Evolutionary conservation across 1,284 basidiomycete genomes (phyloP).

Genomic region (Moesziomyces sp.): DNA sequence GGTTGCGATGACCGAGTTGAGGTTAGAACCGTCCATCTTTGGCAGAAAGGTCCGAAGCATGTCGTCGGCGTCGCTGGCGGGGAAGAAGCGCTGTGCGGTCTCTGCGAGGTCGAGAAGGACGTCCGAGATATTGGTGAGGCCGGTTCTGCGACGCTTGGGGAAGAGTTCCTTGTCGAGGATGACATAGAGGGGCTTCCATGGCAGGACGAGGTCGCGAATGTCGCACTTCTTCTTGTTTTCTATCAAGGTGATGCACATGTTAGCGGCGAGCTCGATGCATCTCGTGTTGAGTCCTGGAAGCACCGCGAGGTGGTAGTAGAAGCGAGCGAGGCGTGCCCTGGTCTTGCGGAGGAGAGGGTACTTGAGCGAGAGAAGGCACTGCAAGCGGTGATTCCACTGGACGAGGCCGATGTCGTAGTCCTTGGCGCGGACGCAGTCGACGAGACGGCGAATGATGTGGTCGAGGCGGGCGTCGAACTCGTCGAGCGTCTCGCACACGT

Average conservation of each 20-base stretch:
- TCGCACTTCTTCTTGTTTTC: conserved; percentile 81
- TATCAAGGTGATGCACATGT: conserved; percentile 79
- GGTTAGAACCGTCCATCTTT: conserved; percentile 77
- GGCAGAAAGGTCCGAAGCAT: conserved; percentile 86
- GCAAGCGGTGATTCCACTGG: conserved; percentile 72
- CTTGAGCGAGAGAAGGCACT: conserved; percentile 63
- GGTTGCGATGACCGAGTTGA: conserved; percentile 71
- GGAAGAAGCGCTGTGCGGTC: conserved; percentile 85
- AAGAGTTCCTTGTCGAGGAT: conserved; percentile 84
- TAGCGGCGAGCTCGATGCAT: conserved; percentile 77
- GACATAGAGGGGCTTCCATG: conserved; percentile 86
- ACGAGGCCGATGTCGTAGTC: conserved; percentile 71
- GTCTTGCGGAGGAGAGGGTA: conserved; percentile 71
- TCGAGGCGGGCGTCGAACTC: conserved; percentile 85
- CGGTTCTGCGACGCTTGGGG: conserved; percentile 73
- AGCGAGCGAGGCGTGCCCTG: conserved; percentile 78
- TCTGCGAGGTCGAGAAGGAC: conserved; percentile 87
- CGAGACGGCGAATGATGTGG: conserved; percentile 78
- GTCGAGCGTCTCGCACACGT: conserved; percentile 80
- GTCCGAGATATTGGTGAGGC: conserved; percentile 74
- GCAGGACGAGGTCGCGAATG: conserved; percentile 83
- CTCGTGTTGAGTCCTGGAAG: conserved; percentile 80
- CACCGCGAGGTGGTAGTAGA: conserved; percentile 84
- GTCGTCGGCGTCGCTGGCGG: conserved; percentile 85
- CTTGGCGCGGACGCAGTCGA: conserved; percentile 81